These are phyloP conservation scores for Croton setiger DNA, from an alignment of 441 rosid species.

Conservation along the genomic window DNA sequence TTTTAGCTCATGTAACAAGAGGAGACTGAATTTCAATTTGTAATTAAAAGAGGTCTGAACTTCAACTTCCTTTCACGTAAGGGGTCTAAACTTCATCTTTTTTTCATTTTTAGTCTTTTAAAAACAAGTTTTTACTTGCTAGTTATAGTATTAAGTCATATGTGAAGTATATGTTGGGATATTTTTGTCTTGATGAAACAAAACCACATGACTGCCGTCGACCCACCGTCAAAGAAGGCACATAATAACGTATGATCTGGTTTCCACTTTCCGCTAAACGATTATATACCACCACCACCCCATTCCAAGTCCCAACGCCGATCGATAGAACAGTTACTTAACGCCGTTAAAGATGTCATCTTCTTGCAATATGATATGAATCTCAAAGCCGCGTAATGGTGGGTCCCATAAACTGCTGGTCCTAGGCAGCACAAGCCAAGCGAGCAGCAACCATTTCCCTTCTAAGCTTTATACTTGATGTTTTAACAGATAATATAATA, in stretches of 20 bases:
- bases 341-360: constrained; percentile 27
- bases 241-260: neutral
- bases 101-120: too few relatives aligned
- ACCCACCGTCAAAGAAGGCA: too few relatives aligned
- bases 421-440: constrained; percentile 9
- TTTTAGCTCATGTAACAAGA: too few relatives aligned
- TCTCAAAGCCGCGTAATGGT: constrained; percentile 43
- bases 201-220: too few relatives aligned
- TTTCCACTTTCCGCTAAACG: constrained; percentile 6
- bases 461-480: neutral
- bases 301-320: neutral
- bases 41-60: too few relatives aligned
- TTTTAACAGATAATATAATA: neutral
- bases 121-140: too few relatives aligned
- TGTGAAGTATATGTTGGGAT: too few relatives aligned
- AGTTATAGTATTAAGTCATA: too few relatives aligned
- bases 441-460: constrained; percentile 7
- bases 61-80: too few relatives aligned
- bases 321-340: constrained; percentile 10
- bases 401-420: constrained; percentile 37
- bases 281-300: neutral
- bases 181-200: too few relatives aligned
- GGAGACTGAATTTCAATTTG: too few relatives aligned
- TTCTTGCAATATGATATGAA: neutral
- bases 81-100: too few relatives aligned